Evolutionary conservation across 108 stramenopile genomes (phyloP).

Genomic region (Discostella pseudostelligera): DNA sequence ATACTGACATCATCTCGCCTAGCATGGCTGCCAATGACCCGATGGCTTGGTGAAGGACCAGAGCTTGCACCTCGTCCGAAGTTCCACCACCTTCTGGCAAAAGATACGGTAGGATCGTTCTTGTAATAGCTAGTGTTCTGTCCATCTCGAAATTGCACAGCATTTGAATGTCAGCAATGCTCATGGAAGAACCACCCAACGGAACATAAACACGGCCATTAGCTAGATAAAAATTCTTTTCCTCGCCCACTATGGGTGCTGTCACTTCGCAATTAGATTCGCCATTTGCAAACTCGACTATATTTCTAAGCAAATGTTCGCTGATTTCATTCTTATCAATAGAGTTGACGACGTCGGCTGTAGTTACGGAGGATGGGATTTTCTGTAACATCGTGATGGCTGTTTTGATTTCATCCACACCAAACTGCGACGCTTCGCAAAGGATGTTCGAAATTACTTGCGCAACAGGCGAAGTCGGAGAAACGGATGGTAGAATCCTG

Average conservation of each 20-base stretch:
- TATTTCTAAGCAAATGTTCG: constrained; percentile 9
- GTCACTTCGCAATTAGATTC: constrained; percentile 18
- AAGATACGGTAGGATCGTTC: constrained; percentile 45
- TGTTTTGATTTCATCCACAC: constrained; percentile 18
- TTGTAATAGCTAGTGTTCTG: constrained; percentile 46
- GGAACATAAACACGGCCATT: constrained; percentile 61
- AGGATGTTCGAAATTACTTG: constrained; percentile 39
- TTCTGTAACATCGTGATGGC: constrained; percentile 12
- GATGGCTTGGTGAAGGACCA: constrained; percentile 37
- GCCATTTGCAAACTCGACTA: constrained; percentile 7
- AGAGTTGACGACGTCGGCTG: constrained; percentile 8
- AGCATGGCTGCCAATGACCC: constrained; percentile 24
- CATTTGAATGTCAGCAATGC: constrained; percentile 59
- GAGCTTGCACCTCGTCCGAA: not conserved
- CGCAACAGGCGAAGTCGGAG: constrained; percentile 22
- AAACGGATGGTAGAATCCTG: constrained; percentile 55
- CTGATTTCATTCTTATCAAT: constrained; percentile 12
- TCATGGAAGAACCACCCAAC: constrained; percentile 33
- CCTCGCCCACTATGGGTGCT: constrained; percentile 7
- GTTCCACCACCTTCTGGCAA: constrained; percentile 5
- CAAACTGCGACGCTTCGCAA: constrained; percentile 42
- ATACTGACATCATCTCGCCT: constrained; percentile 29
- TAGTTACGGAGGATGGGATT: constrained; percentile 6
- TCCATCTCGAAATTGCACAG: constrained; percentile 53
- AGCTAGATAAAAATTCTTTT: constrained; percentile 50